A percentile compares a stretch with the other conserved stretches of the same genome.
Conservation (phyloP, 371 early-diverging fungal genomes). For the Lichtheimia hyalospora region DNA sequence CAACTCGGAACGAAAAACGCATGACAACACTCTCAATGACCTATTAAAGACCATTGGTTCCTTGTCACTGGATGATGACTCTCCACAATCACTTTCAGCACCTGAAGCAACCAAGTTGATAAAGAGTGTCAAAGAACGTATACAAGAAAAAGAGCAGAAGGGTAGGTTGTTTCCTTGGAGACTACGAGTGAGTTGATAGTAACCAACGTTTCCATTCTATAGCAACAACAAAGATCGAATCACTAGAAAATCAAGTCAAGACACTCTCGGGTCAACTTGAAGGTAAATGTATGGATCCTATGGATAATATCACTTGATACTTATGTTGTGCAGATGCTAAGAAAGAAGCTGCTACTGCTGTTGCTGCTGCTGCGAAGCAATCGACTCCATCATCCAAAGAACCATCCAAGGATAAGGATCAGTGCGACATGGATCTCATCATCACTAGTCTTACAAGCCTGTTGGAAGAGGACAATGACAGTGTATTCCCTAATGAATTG, state of each 20-base stretch:
- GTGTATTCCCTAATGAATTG: conserved; percentile 19
- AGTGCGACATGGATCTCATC: conserved; percentile 10
- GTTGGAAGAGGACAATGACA: conserved; percentile 32
- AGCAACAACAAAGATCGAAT: neutral
- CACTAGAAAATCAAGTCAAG: neutral
- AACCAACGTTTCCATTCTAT: neutral
- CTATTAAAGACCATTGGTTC: neutral
- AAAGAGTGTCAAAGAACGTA: neutral
- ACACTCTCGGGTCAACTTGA: neutral
- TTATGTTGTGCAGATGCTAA: neutral
- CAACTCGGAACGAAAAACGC: too few relatives aligned
- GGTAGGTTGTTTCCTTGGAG: neutral
- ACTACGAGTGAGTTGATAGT: neutral
- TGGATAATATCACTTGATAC: neutral
- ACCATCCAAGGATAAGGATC: neutral
- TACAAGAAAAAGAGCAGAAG: neutral
- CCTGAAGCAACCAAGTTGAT: neutral
- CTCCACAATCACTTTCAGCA: neutral
- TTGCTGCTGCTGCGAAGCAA: too few relatives aligned
- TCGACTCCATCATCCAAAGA: too few relatives aligned
- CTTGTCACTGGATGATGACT: neutral
- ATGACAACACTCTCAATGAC: too few relatives aligned
- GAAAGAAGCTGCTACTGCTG: neutral
- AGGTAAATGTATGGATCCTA: neutral
- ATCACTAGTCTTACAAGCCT: conserved; percentile 19